Evolutionary conservation across 345 rosid genomes (phyloP), one percentile per base, ranked within the genome.

Genomic region (Gossypioides kirkii): DNA sequence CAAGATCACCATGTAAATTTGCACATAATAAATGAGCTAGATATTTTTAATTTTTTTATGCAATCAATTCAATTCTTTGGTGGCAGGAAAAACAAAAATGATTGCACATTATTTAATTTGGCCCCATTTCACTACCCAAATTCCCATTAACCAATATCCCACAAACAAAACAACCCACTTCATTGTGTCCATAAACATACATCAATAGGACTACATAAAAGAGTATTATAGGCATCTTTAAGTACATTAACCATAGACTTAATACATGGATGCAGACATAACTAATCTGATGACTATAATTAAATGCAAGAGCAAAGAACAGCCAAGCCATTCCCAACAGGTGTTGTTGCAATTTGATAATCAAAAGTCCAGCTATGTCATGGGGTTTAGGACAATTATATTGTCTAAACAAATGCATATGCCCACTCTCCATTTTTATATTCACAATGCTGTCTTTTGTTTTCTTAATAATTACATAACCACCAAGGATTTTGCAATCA

Each of bases 401-500:
- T 32, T 36, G 25, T 38, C 47, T 10, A 28, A 54, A 18, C 12
- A 54, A n/a, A 52, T 54, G 25, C 16, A 49, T n/a, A n/a, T 9
- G 43, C 43, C 18, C 43, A 49, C 43, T 68, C 32, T 68, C 45
- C 53, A 68, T 49, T 4, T 25, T 42, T 9, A 25, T 47, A 25
- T 8, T 25, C 12, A 67, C 47, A 47, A 66, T 66, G 55, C 14
- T 67, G 43, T 26, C 23, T 68, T 47, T 68, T n/a, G 72, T 49
- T 49, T 17, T 10, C 26, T 49, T 26, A 49, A 68, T 68, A 16
- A 68, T 49, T 16, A 68, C 43, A 49, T 49, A 26, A 49, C 23
- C 23, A 49, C 42, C 72, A 28, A 26, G 25, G 72, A 16, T 69
- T 69, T 18, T 50, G 17, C 72, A 69, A 68, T 67, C 43, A 49